These are phyloP conservation scores for Aspergillus fumigatiaffinis DNA, from an alignment of 2,329 filamentous ascomycete genomes.

Conservation along the genomic window DNA sequence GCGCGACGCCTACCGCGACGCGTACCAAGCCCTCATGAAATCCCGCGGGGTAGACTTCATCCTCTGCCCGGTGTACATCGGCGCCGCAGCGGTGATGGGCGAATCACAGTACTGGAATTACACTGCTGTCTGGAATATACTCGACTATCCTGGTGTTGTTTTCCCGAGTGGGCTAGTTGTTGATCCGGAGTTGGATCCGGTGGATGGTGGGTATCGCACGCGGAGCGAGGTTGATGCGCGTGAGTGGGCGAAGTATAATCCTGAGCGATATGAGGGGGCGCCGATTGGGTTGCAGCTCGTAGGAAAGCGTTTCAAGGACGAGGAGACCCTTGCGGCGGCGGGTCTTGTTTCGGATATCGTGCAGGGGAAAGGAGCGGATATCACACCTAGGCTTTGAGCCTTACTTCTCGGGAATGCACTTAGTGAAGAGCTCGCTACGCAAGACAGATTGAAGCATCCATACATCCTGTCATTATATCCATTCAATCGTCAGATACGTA, in stretches of 20 bases:
- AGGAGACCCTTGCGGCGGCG: conserved; percentile 42
- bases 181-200: conserved; percentile 20
- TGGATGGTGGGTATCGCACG: conserved; percentile 19
- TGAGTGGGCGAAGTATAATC: conserved; percentile 32
- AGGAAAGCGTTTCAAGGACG: conserved; percentile 50
- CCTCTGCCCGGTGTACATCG: conserved; percentile 25
- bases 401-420: not conserved
- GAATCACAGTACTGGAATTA: conserved; percentile 36
- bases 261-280: conserved; percentile 35
- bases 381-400: not conserved
- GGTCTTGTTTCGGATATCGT: conserved; percentile 22
- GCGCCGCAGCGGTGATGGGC: conserved; percentile 27
- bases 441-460: not conserved
- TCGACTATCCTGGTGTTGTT: conserved; percentile 26
- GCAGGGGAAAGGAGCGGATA: not conserved
- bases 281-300: conserved; percentile 52
- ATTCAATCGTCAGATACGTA: conserved; percentile 11
- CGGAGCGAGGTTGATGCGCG: conserved; percentile 25
- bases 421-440: not conserved
- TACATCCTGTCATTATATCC: conserved; percentile 13
- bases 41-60: conserved; percentile 29
- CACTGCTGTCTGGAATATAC: conserved; percentile 32
- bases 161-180: conserved; percentile 29
- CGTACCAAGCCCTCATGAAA: conserved; percentile 31
- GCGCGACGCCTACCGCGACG: conserved; percentile 27